Conservation (phyloP, 2,329 filamentous ascomycete species). For the Tolypocladium sp. region DNA sequence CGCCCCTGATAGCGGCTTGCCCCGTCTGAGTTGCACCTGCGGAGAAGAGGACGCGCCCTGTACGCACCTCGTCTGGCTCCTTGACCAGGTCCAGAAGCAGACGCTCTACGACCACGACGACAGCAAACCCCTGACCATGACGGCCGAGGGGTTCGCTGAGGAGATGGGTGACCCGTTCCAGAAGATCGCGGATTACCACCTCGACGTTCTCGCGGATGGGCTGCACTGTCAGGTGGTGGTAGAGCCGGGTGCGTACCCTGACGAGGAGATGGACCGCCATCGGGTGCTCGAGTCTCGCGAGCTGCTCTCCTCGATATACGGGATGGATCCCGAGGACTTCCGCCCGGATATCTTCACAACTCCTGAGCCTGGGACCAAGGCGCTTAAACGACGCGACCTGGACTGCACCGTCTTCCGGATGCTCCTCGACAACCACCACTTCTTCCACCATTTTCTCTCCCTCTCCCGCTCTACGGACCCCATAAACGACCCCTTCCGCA, state of each 20-base stretch:
- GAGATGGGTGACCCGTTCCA: constrained; percentile 40
- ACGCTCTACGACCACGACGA: constrained; percentile 30
- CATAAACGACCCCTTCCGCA: constrained; percentile 36
- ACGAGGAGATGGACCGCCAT: constrained; percentile 20
- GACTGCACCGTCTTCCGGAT: constrained; percentile 44
- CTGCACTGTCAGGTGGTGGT: constrained; percentile 39
- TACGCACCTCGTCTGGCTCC: constrained; percentile 44
- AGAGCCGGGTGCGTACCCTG: constrained; percentile 18
- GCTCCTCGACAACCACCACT: constrained; percentile 42
- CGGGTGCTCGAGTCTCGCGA: constrained; percentile 41
- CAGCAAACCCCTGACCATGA: constrained; percentile 31
- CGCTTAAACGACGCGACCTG: constrained; percentile 35
- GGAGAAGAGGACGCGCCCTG: constrained; percentile 28
- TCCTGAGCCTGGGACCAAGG: constrained; percentile 18
- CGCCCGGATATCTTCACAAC: constrained; percentile 35
- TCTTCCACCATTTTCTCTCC: constrained; percentile 44
- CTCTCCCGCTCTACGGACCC: constrained; percentile 33
- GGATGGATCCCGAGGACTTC: constrained; percentile 28
- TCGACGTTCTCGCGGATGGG: constrained; percentile 41
- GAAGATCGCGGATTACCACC: constrained; percentile 38
- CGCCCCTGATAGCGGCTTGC: constrained; percentile 25
- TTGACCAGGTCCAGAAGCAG: constrained; percentile 42
- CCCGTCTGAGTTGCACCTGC: constrained; percentile 39
- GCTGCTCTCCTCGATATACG: constrained; percentile 38
- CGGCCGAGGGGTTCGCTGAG: constrained; percentile 29